A percentile compares a stretch with the other conserved stretches of the same genome.
phyloP scores from a whole-genome alignment of 495 filamentous ascomycete genomes.

The Aspergillus diversus region DNA sequence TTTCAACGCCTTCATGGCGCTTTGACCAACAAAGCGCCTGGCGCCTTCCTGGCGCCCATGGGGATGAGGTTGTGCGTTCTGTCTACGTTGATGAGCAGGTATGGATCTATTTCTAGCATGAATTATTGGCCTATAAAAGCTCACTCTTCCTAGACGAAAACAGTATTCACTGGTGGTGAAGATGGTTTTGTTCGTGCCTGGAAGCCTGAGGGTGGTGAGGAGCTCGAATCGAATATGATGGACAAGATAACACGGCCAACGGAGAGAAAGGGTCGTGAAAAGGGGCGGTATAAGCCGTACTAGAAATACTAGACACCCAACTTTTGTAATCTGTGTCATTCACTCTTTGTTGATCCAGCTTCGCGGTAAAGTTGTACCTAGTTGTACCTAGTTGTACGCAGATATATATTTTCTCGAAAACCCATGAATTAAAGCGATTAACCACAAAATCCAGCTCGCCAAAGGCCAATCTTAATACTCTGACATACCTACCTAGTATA shows the following conservation, averaged over 20 bases:
- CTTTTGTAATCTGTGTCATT: too few species aligned
- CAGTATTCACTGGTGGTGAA: constrained; percentile 77
- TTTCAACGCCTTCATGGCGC: constrained; percentile 59
- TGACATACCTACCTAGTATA: too few species aligned
- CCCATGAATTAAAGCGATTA: too few species aligned
- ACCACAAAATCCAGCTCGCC: too few species aligned
- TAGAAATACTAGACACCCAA: too few species aligned
- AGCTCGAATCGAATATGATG: constrained; percentile 24
- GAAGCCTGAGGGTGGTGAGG: constrained; percentile 34
- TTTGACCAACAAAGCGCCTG: constrained; percentile 64
- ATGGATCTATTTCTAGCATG: constrained; percentile 22
- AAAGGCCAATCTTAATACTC: too few species aligned
- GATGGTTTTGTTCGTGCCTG: constrained; percentile 67
- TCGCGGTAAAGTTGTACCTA: too few species aligned
- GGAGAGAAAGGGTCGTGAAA: too few species aligned
- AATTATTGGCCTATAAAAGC: not conserved
- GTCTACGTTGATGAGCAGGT: constrained; percentile 74
- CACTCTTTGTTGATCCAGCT: too few species aligned
- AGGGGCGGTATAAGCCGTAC: too few species aligned
- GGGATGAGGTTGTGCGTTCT: constrained; percentile 80
- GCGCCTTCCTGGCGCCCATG: constrained; percentile 75
- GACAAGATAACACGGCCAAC: constrained; percentile 31
- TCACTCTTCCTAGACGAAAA: constrained; percentile 52
- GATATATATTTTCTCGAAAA: too few species aligned
- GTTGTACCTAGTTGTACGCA: too few species aligned